Evolutionary conservation across 2,329 filamentous ascomycete species (phyloP).

Genomic region (Sclerotinia minor): DNA sequence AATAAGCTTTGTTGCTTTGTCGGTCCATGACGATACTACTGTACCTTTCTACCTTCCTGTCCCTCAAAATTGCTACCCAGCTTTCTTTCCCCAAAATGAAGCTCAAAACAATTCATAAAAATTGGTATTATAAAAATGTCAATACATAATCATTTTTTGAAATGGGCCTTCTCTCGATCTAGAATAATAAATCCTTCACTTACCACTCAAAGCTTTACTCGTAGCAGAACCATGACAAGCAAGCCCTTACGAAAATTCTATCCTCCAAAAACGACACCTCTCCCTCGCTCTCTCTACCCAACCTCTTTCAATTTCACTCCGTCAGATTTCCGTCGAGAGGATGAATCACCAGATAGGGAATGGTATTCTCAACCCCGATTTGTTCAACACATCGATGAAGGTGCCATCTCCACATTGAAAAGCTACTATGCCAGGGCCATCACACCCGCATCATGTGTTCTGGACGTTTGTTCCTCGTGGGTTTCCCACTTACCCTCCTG

Average conservation of each 20-base stretch:
- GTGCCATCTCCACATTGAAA: constrained; percentile 47
- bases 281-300: constrained; percentile 34
- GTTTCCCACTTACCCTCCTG: constrained; percentile 41
- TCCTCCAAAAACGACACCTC: constrained; percentile 27
- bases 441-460: constrained; percentile 45
- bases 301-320: constrained; percentile 28
- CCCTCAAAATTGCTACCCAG: neutral
- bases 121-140: neutral
- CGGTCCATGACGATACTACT: neutral
- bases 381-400: constrained; percentile 55
- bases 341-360: constrained; percentile 32
- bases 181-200: neutral
- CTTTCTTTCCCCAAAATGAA: neutral
- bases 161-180: neutral
- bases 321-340: constrained; percentile 30
- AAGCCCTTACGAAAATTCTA: neutral
- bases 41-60: neutral
- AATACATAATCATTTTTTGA: neutral
- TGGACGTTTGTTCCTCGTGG: constrained; percentile 55
- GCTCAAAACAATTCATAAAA: neutral
- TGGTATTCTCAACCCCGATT: constrained; percentile 47
- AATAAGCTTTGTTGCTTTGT: neutral
- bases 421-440: constrained; percentile 50
- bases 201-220: neutral
- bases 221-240: constrained; percentile 15